Percentiles rank a stretch among this genome's conserved stretches.
Conservation (phyloP, 371 early-diverging fungal species). For the Actinomortierella wolfii region DNA sequence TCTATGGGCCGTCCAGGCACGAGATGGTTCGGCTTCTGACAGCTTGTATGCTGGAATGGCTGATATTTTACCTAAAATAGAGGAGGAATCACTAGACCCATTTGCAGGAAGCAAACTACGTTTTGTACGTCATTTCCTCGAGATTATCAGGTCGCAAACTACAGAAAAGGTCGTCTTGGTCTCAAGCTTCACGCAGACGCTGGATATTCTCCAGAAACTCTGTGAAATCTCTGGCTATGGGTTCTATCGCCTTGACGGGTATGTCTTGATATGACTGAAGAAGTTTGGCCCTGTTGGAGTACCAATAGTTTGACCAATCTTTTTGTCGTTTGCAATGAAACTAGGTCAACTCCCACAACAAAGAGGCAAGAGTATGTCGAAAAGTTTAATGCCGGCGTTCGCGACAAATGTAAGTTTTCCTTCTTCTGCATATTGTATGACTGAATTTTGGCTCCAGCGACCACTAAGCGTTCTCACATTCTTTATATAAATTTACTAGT, state of each 20-base stretch:
- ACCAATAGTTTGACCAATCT: no score
- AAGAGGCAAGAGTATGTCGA: slow-evolving; percentile 58
- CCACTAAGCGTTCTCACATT: not conserved
- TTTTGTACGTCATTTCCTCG: slow-evolving; percentile 45
- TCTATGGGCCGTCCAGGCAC: no score
- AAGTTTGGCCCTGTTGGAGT: no score
- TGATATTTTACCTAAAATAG: no score
- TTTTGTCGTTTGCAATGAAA: no score
- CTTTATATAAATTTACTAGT: no score
- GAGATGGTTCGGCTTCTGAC: no score
- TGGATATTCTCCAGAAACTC: slow-evolving; percentile 63
- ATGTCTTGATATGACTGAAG: slow-evolving; percentile 5
- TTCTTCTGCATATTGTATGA: not conserved
- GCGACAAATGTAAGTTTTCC: slow-evolving; percentile 27
- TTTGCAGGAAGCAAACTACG: slow-evolving; percentile 50
- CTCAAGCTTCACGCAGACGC: slow-evolving; percentile 66
- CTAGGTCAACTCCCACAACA: slow-evolving; percentile 53
- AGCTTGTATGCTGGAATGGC: no score
- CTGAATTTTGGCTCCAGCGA: not conserved
- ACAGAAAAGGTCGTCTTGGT: slow-evolving; percentile 71
- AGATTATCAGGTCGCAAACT: slow-evolving; percentile 44
- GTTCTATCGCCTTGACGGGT: slow-evolving; percentile 67
- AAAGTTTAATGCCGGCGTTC: slow-evolving; percentile 40
- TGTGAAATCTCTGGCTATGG: slow-evolving; percentile 43
- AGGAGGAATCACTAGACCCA: not conserved